Evolutionary conservation across 108 stramenopile genomes (phyloP).

Genomic region (Schizochytrium sp.): DNA sequence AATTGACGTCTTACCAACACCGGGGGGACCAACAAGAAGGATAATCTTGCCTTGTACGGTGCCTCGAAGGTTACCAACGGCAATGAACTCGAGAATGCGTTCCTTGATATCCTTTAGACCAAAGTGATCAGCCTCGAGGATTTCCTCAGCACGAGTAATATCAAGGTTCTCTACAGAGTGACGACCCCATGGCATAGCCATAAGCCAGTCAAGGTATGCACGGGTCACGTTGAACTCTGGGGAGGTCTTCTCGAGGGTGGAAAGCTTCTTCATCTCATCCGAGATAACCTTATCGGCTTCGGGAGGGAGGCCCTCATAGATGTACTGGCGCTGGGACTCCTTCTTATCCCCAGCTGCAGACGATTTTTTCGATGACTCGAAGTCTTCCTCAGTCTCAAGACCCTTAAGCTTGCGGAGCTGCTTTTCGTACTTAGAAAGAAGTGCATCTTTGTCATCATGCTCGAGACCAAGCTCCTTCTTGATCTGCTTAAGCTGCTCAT

Average conservation of each 20-base stretch:
- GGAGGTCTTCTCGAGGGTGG: conserved; percentile 91
- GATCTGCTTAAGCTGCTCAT: conserved; percentile 97
- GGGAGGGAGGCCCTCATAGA: conserved; percentile 80
- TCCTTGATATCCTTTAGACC: conserved; percentile 96
- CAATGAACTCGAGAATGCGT: conserved; percentile 96
- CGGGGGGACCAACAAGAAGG: conserved; percentile 94
- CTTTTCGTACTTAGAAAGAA: conserved; percentile 89
- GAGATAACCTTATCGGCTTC: conserved; percentile 84
- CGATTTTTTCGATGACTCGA: conserved; percentile 17
- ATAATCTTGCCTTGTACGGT: conserved; percentile 93
- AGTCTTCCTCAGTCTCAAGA: conserved; percentile 37
- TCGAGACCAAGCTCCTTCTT: conserved; percentile 99
- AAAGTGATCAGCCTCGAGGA: conserved; percentile 93
- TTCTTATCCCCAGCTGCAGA: not conserved
- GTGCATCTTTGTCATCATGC: conserved; percentile 93
- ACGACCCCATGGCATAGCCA: conserved; percentile 91
- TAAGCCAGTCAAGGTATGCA: conserved; percentile 96
- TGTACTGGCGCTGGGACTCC: not conserved
- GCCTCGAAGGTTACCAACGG: conserved; percentile 92
- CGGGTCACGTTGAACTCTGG: conserved; percentile 95
- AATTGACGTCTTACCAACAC: conserved; percentile 88
- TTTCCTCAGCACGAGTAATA: conserved; percentile 78
- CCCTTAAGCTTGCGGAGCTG: conserved; percentile 70
- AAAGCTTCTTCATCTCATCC: conserved; percentile 90
- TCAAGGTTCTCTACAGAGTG: conserved; percentile 89